Conservation (phyloP, 495 filamentous ascomycete genomes). For the Chaetomidium leptoderma region DNA sequence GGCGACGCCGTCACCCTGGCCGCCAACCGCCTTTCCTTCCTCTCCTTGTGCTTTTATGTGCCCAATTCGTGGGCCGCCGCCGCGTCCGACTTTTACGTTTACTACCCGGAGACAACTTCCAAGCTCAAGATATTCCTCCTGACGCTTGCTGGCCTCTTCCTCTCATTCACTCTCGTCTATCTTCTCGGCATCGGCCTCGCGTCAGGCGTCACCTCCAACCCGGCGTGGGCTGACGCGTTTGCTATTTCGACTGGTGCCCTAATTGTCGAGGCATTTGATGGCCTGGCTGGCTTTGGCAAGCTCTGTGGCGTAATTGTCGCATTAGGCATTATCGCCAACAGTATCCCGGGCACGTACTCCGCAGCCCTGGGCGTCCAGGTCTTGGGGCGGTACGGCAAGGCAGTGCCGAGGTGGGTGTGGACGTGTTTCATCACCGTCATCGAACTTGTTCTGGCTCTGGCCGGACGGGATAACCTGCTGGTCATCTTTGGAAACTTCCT, state of each 20-base stretch:
- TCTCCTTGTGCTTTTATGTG: slow-evolving; percentile 29
- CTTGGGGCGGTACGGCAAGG: slow-evolving; percentile 53
- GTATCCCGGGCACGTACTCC: slow-evolving; percentile 65
- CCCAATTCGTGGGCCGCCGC: slow-evolving; percentile 50
- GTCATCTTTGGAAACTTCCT: slow-evolving; percentile 70
- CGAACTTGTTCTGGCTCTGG: slow-evolving; percentile 60
- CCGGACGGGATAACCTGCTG: slow-evolving; percentile 56
- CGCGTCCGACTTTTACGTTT: slow-evolving; percentile 57
- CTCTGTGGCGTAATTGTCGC: slow-evolving; percentile 70
- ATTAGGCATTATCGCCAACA: slow-evolving; percentile 67
- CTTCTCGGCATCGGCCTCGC: slow-evolving; percentile 70
- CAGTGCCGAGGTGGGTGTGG: slow-evolving; percentile 61
- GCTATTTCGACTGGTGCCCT: slow-evolving; percentile 59
- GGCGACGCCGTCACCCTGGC: slow-evolving; percentile 19
- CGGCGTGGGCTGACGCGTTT: slow-evolving; percentile 52
- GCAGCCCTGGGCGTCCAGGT: slow-evolving; percentile 66
- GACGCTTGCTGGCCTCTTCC: slow-evolving; percentile 25
- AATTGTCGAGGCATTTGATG: slow-evolving; percentile 60
- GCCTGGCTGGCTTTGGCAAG: slow-evolving; percentile 63
- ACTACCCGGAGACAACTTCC: slow-evolving; percentile 55
- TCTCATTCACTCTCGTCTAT: slow-evolving; percentile 44
- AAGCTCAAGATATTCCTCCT: slow-evolving; percentile 48
- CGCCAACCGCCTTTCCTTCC: slow-evolving; percentile 28
- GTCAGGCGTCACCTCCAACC: slow-evolving; percentile 51
- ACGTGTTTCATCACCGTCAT: slow-evolving; percentile 57